Evolutionary conservation across 768 basidiomycete genomes (phyloP).

Genomic region (Tephrocybe sp.): DNA sequence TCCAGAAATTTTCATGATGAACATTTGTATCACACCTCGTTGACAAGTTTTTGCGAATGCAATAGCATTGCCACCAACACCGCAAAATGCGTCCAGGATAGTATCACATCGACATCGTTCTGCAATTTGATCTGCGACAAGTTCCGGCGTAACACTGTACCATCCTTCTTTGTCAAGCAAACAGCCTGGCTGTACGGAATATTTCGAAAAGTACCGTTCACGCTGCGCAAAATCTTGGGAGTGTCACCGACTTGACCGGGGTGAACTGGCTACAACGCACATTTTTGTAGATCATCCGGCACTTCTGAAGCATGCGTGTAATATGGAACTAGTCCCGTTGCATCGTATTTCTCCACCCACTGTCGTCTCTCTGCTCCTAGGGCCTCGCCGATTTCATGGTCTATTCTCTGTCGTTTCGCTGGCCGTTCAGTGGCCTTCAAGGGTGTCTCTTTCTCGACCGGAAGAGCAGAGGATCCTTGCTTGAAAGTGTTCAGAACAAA

Average conservation of each 20-base stretch:
- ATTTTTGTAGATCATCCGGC: constrained; percentile 80
- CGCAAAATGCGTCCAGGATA: constrained; percentile 93
- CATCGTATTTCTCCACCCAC: constrained; percentile 56
- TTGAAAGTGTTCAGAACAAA: constrained; percentile 42
- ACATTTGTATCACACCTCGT: constrained; percentile 58
- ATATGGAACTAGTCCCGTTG: constrained; percentile 70
- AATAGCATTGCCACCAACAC: constrained; percentile 96
- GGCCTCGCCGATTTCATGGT: constrained; percentile 15
- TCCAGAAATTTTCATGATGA: background rate
- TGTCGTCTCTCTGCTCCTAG: constrained; percentile 18
- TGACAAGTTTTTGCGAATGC: constrained; percentile 97
- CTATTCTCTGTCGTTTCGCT: constrained; percentile 35
- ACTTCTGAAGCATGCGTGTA: constrained; percentile 67
- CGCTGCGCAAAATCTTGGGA: constrained; percentile 83
- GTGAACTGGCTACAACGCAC: constrained; percentile 42
- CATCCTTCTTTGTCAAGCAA: constrained; percentile 95
- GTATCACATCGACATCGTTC: constrained; percentile 86
- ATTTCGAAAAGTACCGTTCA: constrained; percentile 76
- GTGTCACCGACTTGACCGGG: background rate
- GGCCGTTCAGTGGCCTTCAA: constrained; percentile 16
- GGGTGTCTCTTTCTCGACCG: background rate
- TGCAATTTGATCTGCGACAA: constrained; percentile 90
- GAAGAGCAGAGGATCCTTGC: constrained; percentile 10
- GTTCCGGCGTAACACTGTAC: constrained; percentile 96
- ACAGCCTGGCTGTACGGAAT: constrained; percentile 69